Conservation (phyloP, 306 rosid genomes). For the Psophocarpus tetragonolobus region DNA sequence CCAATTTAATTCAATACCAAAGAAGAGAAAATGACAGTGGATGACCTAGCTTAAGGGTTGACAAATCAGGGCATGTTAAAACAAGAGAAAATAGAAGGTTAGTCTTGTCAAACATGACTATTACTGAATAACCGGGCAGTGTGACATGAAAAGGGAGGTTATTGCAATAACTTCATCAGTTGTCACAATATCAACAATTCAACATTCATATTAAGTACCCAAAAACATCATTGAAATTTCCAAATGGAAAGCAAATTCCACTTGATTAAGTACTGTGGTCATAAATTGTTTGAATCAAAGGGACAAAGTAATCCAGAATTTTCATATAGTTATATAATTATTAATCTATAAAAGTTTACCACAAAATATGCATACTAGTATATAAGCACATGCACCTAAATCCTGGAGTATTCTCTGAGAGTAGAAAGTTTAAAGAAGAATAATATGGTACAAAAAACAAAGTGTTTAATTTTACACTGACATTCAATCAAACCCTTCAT, state of each 20-base stretch:
- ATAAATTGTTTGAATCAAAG: background rate
- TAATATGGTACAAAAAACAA: background rate
- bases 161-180: background rate
- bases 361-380: constrained; percentile 10
- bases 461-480: no score
- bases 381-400: background rate
- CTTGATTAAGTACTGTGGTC: background rate
- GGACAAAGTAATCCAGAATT: background rate
- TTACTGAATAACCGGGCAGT: background rate
- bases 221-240: background rate
- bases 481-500: no score
- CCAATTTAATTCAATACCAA: constrained; percentile 5
- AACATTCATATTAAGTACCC: constrained; percentile 5
- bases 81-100: background rate
- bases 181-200: constrained; percentile 3
- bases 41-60: background rate
- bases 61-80: constrained; percentile 11
- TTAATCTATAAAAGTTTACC: background rate
- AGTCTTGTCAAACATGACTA: background rate
- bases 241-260: background rate
- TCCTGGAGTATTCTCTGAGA: background rate
- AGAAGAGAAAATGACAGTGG: background rate
- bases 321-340: background rate
- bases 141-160: background rate
- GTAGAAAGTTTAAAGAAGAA: background rate